These are phyloP conservation scores for Colletotrichum lini DNA, from an alignment of 2,329 filamentous ascomycete species.

Conservation along the genomic window DNA sequence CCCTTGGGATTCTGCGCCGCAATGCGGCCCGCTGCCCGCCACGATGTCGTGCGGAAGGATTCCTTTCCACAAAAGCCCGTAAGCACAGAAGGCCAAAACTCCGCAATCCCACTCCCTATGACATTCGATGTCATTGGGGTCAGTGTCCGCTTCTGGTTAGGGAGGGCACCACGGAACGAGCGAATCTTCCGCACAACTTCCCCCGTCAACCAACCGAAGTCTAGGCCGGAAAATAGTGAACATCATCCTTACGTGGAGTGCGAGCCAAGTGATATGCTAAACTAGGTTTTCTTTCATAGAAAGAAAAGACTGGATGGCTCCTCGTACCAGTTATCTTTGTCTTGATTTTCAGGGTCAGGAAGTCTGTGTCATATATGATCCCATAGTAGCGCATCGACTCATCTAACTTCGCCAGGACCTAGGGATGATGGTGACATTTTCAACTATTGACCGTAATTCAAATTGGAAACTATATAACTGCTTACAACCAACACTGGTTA, in stretches of 20 bases:
- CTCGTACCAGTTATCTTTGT: too few relatives aligned
- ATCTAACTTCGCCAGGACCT: too few relatives aligned
- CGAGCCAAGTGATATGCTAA: too few relatives aligned
- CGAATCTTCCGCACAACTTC: too few relatives aligned
- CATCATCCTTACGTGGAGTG: too few relatives aligned
- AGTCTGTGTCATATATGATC: too few relatives aligned
- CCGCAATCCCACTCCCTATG: not conserved
- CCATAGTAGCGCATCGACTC: too few relatives aligned
- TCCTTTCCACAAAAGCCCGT: not conserved
- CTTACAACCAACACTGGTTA: not conserved
- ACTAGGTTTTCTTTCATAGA: too few relatives aligned
- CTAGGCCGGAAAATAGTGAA: too few relatives aligned
- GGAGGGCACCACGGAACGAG: not conserved
- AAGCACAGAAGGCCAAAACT: not conserved
- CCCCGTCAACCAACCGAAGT: too few relatives aligned
- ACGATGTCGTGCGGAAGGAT: not conserved
- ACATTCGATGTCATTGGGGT: not conserved
- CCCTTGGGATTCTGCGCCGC: not conserved
- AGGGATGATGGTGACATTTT: not conserved
- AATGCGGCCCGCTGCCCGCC: not conserved
- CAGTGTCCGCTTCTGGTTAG: not conserved
- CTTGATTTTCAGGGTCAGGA: too few relatives aligned
- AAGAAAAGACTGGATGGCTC: too few relatives aligned
- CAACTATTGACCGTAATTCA: not conserved
- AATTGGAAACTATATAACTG: rapidly evolving